Evolutionary conservation across 192 early-diverging fungal genomes (phyloP), one percentile per base, ranked within the genome.

Genomic region (Diversispora eburnea): DNA sequence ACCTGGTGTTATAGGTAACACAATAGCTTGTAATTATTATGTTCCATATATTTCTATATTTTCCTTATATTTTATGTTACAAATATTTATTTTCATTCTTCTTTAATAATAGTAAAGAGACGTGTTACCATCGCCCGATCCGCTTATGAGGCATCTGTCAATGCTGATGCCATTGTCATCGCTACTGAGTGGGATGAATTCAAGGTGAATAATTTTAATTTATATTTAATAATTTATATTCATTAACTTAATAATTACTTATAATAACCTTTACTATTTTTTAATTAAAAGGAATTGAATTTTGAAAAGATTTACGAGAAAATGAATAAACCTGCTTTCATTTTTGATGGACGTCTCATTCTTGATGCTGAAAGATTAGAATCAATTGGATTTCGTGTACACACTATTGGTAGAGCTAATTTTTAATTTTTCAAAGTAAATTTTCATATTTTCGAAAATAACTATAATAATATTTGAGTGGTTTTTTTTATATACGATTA

Each of bases 171-270:
- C 4, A 81, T 94, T n/a, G n/a, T n/a, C n/a, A n/a, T 97, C 46
- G 76, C 91, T 43, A 95, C 95, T 22, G 91, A 95, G 66, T 97
- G 95, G 95, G 87, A 92, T 77, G 94, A 95, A 83, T 95, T 97
- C 84, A 91, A 90, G 81, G 82, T 81, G 67, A 73, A 59, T 58
- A 43, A 10, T 10, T 19, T 19, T 42, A 39, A 15, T 10, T 17
- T 52, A n/a, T 7, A 15, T 39, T 55, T 39, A 42, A 2, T 55
- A 54, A 39, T 67, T 19, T n/a, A 8, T 15, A 25, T 33, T 19
- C 15, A 25, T n/a, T n/a, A n/a, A n/a, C n/a, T n/a, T n/a, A n/a
- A n/a, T n/a, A n/a, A n/a, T n/a, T n/a, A n/a, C n/a, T n/a, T n/a
- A n/a, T 47, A 8, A 49, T 22, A 49, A 17, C 6, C 46, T 47